Percentiles rank a stretch among this genome's conserved stretches.
Evolutionary conservation across 2,329 filamentous ascomycete genomes (phyloP).

Genomic region (Bipolaris victoriae): DNA sequence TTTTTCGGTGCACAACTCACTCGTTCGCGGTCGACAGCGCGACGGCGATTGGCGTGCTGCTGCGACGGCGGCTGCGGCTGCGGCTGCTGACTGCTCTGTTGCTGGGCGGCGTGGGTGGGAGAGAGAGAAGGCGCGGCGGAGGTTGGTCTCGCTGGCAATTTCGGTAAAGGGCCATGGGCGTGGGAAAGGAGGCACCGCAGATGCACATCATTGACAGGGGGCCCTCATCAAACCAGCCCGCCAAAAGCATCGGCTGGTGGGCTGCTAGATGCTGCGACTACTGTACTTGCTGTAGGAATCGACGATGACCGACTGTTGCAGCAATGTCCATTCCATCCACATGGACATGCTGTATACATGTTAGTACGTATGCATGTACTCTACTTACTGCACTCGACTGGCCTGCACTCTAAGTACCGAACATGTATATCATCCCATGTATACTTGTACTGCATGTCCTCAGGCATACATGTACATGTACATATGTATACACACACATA

Average conservation of each 20-base stretch:
- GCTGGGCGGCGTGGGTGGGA: constrained; percentile 38
- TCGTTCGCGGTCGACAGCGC: neutral
- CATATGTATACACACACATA: too few species aligned
- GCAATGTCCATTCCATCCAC: too few species aligned
- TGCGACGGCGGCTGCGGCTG: neutral
- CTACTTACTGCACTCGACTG: too few species aligned
- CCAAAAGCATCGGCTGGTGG: constrained; percentile 13
- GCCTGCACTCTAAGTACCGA: too few species aligned
- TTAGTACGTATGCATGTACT: too few species aligned
- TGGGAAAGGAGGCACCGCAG: constrained; percentile 22
- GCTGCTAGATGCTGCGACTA: neutral
- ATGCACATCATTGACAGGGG: constrained; percentile 26
- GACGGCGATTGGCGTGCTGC: neutral
- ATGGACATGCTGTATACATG: too few species aligned
- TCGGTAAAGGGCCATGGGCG: constrained; percentile 20
- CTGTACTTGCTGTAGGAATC: neutral
- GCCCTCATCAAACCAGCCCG: constrained; percentile 22
- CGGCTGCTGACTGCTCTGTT: neutral
- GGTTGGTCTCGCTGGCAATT: constrained; percentile 21
- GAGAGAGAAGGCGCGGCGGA: constrained; percentile 40
- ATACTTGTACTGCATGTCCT: too few species aligned
- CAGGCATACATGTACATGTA: too few species aligned
- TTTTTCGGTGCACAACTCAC: neutral
- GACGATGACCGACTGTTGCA: too few species aligned
- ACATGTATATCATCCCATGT: too few species aligned